Base-by-base conservation (phyloP, 768 basidiomycete species). In the Auricularia heimuer region DNA sequence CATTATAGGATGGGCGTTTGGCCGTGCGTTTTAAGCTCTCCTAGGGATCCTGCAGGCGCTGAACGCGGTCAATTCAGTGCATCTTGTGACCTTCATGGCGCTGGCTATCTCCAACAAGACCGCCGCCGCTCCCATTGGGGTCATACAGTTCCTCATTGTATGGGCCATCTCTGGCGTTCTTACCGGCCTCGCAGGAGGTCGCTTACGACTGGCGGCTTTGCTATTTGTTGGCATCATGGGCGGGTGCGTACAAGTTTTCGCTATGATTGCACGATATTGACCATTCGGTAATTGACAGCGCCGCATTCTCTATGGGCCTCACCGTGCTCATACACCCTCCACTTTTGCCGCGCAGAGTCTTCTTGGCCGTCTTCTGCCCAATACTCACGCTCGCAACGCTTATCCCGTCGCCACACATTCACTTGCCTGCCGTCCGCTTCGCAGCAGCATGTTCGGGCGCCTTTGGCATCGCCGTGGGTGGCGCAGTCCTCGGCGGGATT, bases 21-120 rank as follows among this genome's bases (percentile, higher is more conserved):
- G 86, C 64, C 70, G 87, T 88, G 70, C 42, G 82, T 77, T 16
- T 16, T 14, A 42, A 14, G 0, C 39, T 8, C 12, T 42, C 0
- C 0, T 42, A 14, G 39, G 39, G 42, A 21, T 66, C 51, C 29
- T 64, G 39, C 18, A n/a, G 63, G 64, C 3, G 44, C n/a, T 33
- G 45, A 42, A 42, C 39, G 39, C 39, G 8, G 39, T 14, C 12
- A 14, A 14, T 14, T 8, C 54, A 85, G 85, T 85, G 4, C 83
- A 87, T 68, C 68, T 85, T 18, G 76, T 83, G 10, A 87, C 87
- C 0, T 84, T 87, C 67, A 77, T 89, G 4, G 70, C 83, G 3
- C 75, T 88, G 8, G 73, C 88, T 24, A 78, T 88, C 18, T 84
- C 85, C 2, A 79, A 79, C 42, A 77, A 78, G 42, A 79, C 83